Conservation (phyloP, 257 asterid genomes). For the Pogostemon cablin region DNA sequence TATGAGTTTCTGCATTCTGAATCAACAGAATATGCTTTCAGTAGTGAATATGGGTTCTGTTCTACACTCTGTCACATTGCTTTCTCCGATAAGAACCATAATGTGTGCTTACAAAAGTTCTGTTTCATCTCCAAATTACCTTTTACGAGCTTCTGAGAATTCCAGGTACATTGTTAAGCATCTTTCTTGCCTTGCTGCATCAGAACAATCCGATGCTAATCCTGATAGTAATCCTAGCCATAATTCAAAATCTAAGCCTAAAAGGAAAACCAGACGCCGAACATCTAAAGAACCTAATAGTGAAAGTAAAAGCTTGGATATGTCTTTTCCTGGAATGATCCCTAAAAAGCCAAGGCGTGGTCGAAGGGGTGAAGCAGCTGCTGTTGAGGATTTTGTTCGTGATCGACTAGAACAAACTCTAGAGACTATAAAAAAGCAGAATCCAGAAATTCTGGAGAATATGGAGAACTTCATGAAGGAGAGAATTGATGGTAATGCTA, state of each 20-base stretch:
- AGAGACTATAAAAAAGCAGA: constrained; percentile 66
- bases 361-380: constrained; percentile 86
- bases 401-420: constrained; percentile 59
- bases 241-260: constrained; percentile 39
- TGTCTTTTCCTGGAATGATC: constrained; percentile 50
- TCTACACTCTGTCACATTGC: background rate
- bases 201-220: constrained; percentile 39
- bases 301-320: constrained; percentile 40
- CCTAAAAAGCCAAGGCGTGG: constrained; percentile 88
- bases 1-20: constrained; percentile 28
- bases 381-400: constrained; percentile 89
- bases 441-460: constrained; percentile 61
- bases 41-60: too few species aligned
- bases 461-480: constrained; percentile 70
- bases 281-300: constrained; percentile 37
- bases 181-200: constrained; percentile 45
- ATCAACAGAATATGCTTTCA: constrained; percentile 39
- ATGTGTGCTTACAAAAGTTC: constrained; percentile 27
- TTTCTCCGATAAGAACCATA: constrained; percentile 27
- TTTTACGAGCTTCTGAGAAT: constrained; percentile 26
- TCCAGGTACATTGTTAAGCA: constrained; percentile 31
- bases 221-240: constrained; percentile 35
- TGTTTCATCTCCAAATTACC: constrained; percentile 31
- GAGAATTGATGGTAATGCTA: constrained; percentile 38
- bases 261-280: constrained; percentile 27